Conservation (phyloP, 2,329 filamentous ascomycete species). For the Neofusicoccum umdonicola region DNA sequence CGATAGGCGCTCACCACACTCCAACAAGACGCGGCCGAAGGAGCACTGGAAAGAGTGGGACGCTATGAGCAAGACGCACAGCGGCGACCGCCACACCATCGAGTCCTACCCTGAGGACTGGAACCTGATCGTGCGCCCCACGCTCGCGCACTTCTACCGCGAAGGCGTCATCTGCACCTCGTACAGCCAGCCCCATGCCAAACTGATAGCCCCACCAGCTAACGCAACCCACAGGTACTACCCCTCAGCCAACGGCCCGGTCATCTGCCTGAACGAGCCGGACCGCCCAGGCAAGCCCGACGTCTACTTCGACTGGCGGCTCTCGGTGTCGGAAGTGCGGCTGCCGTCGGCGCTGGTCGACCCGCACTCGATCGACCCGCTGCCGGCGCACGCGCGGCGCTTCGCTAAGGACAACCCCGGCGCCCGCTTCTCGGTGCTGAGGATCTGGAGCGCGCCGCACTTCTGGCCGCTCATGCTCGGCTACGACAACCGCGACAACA, state of each 20-base stretch:
- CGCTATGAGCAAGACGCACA: background rate
- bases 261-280: constrained; percentile 39
- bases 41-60: constrained; percentile 42
- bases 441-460: constrained; percentile 49
- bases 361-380: constrained; percentile 32
- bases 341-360: constrained; percentile 32
- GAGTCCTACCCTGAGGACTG: constrained; percentile 40
- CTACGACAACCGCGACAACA: constrained; percentile 32
- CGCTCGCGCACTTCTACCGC: constrained; percentile 47
- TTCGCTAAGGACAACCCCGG: constrained; percentile 28
- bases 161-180: constrained; percentile 43
- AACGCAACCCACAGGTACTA: background rate
- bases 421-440: constrained; percentile 45
- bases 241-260: constrained; percentile 34
- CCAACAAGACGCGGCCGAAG: constrained; percentile 37
- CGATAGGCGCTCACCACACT: constrained; percentile 38
- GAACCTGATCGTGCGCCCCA: constrained; percentile 41
- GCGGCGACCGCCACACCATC: background rate
- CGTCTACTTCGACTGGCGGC: constrained; percentile 46
- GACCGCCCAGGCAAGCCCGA: constrained; percentile 33
- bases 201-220: background rate
- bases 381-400: constrained; percentile 32
- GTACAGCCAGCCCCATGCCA: constrained; percentile 17
- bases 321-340: constrained; percentile 22
- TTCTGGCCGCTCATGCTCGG: constrained; percentile 52